Evolutionary conservation across 2,329 filamentous ascomycete genomes (phyloP).

Genomic region (Colletotrichum paranaense): DNA sequence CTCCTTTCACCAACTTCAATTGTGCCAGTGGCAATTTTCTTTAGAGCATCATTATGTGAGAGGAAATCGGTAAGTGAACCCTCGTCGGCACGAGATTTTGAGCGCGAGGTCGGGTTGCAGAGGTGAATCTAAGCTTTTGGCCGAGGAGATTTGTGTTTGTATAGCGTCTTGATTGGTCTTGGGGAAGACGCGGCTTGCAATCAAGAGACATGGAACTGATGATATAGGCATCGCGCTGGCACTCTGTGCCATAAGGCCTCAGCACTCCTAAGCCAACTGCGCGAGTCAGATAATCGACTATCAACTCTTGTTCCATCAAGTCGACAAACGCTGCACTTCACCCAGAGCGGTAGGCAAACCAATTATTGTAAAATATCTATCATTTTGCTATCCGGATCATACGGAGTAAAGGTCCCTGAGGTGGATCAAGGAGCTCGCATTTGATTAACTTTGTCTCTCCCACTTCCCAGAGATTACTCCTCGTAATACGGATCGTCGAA

Average conservation of each 20-base stretch:
- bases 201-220: neutral
- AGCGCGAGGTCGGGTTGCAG: neutral
- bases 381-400: too few relatives aligned
- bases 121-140: neutral
- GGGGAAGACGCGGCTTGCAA: neutral
- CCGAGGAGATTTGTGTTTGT: neutral
- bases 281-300: neutral
- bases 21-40: too few relatives aligned
- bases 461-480: neutral
- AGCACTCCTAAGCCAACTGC: neutral
- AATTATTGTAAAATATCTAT: too few relatives aligned
- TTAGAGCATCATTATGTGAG: too few relatives aligned
- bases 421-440: neutral
- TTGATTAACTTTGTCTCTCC: neutral
- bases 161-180: neutral
- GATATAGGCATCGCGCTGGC: neutral
- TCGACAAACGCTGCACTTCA: too few relatives aligned
- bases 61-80: neutral
- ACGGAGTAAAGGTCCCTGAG: too few relatives aligned
- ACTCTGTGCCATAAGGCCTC: neutral
- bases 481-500: neutral
- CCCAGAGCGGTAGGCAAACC: too few relatives aligned
- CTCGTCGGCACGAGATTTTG: neutral
- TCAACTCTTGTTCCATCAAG: too few relatives aligned
- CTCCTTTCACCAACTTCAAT: neutral